Conservation (phyloP, 352 stramenopile species). For the Globisporangium apiculatum region DNA sequence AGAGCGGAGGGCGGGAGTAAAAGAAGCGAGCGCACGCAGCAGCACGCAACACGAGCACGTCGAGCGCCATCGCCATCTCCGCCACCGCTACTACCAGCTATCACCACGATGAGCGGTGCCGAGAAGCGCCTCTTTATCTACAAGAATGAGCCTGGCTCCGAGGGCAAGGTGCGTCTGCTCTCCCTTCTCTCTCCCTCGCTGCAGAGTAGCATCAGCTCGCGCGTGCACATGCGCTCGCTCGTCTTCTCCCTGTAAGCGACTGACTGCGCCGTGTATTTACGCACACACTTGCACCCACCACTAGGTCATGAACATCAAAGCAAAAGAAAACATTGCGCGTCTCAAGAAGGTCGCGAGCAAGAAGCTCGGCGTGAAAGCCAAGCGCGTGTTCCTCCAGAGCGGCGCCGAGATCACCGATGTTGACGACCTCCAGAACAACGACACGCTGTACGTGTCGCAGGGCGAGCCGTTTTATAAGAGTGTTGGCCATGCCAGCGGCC, state of each 20-base stretch:
- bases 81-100: not conserved
- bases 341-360: slow-evolving; percentile 84
- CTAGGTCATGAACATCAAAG: slow-evolving; percentile 77
- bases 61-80: not conserved
- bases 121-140: slow-evolving; percentile 86
- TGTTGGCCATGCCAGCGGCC: slow-evolving; percentile 45
- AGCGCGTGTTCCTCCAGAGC: slow-evolving; percentile 71
- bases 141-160: slow-evolving; percentile 77
- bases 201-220: too few relatives aligned
- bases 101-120: slow-evolving; percentile 31
- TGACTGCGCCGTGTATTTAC: slow-evolving; percentile 1
- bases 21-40: slow-evolving; percentile 1
- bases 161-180: slow-evolving; percentile 51
- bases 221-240: too few relatives aligned
- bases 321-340: slow-evolving; percentile 55
- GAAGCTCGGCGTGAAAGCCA: slow-evolving; percentile 75
- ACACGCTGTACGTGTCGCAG: slow-evolving; percentile 82
- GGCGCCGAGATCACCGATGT: slow-evolving; percentile 81
- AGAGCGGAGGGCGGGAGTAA: not conserved
- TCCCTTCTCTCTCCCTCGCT: not conserved
- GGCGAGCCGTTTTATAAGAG: slow-evolving; percentile 84
- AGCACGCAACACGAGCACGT: not conserved
- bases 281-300: not conserved
- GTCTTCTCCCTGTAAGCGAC: not conserved
- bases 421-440: slow-evolving; percentile 86